These are phyloP conservation scores for Phanerochaete sordida DNA, from an alignment of 768 basidiomycete species.

Conservation along the genomic window DNA sequence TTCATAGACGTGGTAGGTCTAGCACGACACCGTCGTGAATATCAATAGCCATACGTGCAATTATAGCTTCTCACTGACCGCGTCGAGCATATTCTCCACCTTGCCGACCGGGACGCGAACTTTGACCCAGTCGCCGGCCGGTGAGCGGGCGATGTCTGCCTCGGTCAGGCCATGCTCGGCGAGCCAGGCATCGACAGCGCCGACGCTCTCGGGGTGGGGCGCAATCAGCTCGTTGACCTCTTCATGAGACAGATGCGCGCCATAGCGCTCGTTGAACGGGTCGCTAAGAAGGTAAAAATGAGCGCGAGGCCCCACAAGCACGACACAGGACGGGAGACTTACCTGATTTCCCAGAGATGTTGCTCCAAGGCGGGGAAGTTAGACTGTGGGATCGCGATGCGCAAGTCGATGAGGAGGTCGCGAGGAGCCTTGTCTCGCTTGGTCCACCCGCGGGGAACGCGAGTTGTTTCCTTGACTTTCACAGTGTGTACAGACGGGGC, in stretches of 20 bases:
- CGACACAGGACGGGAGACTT: background rate
- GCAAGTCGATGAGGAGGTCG: constrained; percentile 46
- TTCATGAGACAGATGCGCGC: constrained; percentile 51
- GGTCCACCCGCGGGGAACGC: constrained; percentile 48
- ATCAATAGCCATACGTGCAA: background rate
- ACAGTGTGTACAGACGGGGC: constrained; percentile 7
- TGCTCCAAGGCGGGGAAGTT: constrained; percentile 48
- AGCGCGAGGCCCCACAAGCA: background rate
- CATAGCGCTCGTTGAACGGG: constrained; percentile 29
- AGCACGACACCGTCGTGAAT: background rate
- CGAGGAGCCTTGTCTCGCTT: constrained; percentile 40
- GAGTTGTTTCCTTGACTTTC: constrained; percentile 48
- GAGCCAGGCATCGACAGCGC: constrained; percentile 61
- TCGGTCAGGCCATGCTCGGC: constrained; percentile 49
- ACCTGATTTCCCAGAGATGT: constrained; percentile 42
- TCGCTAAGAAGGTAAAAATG: constrained; percentile 18
- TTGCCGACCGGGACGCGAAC: constrained; percentile 52
- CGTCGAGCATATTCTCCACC: constrained; percentile 70
- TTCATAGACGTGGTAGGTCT: constrained; percentile 65
- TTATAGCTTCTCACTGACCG: constrained; percentile 48
- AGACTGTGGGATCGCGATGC: constrained; percentile 54
- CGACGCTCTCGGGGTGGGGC: constrained; percentile 50
- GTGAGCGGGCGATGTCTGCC: constrained; percentile 47
- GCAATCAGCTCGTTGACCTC: constrained; percentile 61
- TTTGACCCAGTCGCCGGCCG: constrained; percentile 69